Evolutionary conservation across 352 stramenopile species (phyloP).

Genomic region (Peronospora farinosa): DNA sequence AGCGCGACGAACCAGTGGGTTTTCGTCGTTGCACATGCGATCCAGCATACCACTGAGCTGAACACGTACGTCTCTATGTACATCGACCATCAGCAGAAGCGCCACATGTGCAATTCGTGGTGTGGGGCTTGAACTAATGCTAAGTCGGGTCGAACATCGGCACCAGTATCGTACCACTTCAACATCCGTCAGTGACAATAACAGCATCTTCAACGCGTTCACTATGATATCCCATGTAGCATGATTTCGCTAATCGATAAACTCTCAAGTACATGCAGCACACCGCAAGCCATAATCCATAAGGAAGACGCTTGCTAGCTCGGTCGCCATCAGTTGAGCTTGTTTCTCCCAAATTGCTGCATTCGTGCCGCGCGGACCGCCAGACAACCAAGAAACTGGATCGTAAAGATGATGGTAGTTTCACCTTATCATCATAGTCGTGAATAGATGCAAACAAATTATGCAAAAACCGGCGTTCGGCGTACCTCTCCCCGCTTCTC

Average conservation of each 20-base stretch:
- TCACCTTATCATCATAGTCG: constrained; percentile 85
- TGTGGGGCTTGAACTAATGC: constrained; percentile 77
- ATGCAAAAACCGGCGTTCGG: constrained; percentile 68
- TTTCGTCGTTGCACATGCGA: constrained; percentile 82
- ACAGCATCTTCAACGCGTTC: constrained; percentile 69
- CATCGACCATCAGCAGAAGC: constrained; percentile 62
- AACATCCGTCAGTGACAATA: constrained; percentile 47
- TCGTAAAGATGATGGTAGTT: constrained; percentile 74
- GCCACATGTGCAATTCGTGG: constrained; percentile 77
- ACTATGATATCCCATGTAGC: constrained; percentile 88
- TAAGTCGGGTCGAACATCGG: constrained; percentile 78
- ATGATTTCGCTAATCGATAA: constrained; percentile 87
- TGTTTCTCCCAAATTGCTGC: constrained; percentile 41
- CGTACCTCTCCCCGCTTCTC: constrained; percentile 76
- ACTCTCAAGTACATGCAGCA: constrained; percentile 79
- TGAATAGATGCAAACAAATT: constrained; percentile 83
- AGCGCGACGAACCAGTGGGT: constrained; percentile 74
- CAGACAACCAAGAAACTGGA: constrained; percentile 77
- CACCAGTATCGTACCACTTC: constrained; percentile 61
- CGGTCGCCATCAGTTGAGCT: constrained; percentile 15
- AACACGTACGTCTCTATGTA: constrained; percentile 63
- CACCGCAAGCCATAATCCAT: constrained; percentile 66
- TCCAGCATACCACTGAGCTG: constrained; percentile 85
- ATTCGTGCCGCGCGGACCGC: constrained; percentile 57
- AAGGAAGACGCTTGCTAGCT: constrained; percentile 37